Conservation (phyloP, 805 yeast species). For the Candida pseudoglaebosa region DNA sequence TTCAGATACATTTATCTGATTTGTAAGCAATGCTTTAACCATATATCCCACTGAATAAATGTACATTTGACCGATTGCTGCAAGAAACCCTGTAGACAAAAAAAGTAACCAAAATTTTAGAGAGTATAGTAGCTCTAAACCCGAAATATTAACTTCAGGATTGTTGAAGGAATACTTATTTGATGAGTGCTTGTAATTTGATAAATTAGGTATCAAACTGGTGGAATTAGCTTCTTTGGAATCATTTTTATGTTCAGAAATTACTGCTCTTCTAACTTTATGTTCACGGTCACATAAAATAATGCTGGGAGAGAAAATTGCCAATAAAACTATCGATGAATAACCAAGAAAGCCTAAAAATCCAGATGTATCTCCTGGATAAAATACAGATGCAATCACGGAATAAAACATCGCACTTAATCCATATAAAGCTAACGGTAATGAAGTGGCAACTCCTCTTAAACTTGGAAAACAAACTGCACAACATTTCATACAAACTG, state of each 20-base stretch:
- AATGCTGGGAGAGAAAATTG: slow-evolving; percentile 46
- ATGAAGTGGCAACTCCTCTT: slow-evolving; percentile 71
- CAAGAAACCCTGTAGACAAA: slow-evolving; percentile 34
- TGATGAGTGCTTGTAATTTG: slow-evolving; percentile 1
- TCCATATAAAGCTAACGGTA: slow-evolving; percentile 74
- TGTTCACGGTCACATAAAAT: slow-evolving; percentile 36
- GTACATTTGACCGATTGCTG: slow-evolving; percentile 40
- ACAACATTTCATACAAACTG: slow-evolving; percentile 68
- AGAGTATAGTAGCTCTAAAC: slow-evolving; percentile 17
- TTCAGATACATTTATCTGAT: not conserved
- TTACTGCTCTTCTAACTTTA: slow-evolving; percentile 3
- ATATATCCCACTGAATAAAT: slow-evolving; percentile 15
- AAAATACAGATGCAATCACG: slow-evolving; percentile 46
- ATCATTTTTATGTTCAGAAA: slow-evolving; percentile 4
- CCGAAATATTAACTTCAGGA: slow-evolving; percentile 10
- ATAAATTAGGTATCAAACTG: slow-evolving; percentile 4
- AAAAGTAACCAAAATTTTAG: slow-evolving; percentile 38
- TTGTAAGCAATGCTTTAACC: slow-evolving; percentile 15
- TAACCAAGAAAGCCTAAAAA: slow-evolving; percentile 47
- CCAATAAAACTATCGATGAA: slow-evolving; percentile 38
- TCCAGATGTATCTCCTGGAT: slow-evolving; percentile 54
- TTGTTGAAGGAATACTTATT: not conserved
- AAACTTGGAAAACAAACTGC: slow-evolving; percentile 64
- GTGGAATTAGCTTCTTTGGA: slow-evolving; percentile 9
- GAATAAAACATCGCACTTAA: slow-evolving; percentile 69